Conservation (phyloP, 768 basidiomycete genomes). For the Xerocomellus dryophilus region DNA sequence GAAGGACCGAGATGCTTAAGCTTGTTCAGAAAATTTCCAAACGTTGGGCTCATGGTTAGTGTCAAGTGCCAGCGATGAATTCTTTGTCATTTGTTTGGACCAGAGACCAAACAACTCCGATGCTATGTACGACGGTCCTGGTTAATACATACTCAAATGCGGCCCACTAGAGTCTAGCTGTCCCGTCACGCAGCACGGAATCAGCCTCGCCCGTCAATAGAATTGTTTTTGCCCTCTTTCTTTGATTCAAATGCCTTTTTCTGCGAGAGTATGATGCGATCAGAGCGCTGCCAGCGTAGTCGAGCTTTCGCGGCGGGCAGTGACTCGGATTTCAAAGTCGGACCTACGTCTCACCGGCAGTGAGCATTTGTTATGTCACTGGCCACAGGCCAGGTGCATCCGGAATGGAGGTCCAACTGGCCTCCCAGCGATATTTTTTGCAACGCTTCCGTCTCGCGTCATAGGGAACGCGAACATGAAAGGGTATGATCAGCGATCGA, state of each 20-base stretch:
- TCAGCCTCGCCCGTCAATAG: no score
- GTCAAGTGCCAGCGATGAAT: neutral
- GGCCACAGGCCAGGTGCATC: slow-evolving; percentile 1
- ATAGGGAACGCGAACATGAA: slow-evolving; percentile 4
- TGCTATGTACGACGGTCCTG: no score
- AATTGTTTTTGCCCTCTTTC: neutral
- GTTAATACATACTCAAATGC: no score
- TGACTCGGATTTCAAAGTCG: slow-evolving; percentile 15
- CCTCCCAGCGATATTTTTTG: neutral
- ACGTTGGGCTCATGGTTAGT: slow-evolving; percentile 7
- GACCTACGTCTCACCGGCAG: neutral
- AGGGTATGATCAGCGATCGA: slow-evolving; percentile 26
- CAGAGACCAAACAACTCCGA: slow-evolving; percentile 17
- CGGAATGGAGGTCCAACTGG: neutral
- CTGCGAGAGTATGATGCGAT: neutral
- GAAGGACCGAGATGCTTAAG: slow-evolving; percentile 8
- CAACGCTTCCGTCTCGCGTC: neutral
- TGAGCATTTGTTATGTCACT: neutral
- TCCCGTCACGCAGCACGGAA: neutral
- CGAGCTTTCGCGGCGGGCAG: neutral
- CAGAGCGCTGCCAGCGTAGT: neutral
- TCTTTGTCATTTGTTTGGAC: slow-evolving; percentile 15
- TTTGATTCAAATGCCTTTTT: neutral
- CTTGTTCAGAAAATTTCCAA: slow-evolving; percentile 19
- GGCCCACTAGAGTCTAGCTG: neutral